Evolutionary conservation across 2,329 filamentous ascomycete genomes (phyloP).

Genomic region (Stachybotrys echinatus): DNA sequence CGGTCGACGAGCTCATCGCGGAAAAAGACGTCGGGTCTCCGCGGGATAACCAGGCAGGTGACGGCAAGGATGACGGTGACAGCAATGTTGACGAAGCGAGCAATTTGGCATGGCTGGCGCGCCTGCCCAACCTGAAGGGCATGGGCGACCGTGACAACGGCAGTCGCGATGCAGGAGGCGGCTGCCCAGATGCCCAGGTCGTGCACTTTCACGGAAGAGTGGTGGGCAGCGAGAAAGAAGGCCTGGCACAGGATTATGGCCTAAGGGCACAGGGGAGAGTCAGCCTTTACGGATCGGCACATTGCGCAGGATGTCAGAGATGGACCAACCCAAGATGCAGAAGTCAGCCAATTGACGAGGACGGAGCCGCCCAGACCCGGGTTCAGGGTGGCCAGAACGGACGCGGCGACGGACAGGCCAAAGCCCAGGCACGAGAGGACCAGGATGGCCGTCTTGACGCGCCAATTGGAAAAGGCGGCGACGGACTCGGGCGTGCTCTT

Average conservation of each 20-base stretch:
- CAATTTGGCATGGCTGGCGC: conserved; percentile 35
- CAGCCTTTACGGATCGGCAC: not conserved
- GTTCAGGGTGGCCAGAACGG: conserved; percentile 40
- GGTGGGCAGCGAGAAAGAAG: conserved; percentile 40
- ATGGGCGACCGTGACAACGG: conserved; percentile 38
- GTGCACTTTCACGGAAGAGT: conserved; percentile 47
- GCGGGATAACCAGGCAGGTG: conserved; percentile 52
- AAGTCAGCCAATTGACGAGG: conserved; percentile 54
- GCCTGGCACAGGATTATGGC: conserved; percentile 47
- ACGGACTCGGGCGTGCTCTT: conserved; percentile 59
- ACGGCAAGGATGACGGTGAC: conserved; percentile 39
- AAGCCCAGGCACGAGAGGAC: conserved; percentile 50
- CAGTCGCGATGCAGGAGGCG: conserved; percentile 39
- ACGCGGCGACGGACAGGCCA: conserved; percentile 49
- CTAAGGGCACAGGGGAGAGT: conserved; percentile 25
- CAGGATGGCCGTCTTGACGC: conserved; percentile 50
- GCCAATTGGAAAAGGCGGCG: conserved; percentile 54
- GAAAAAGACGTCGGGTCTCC: conserved; percentile 62
- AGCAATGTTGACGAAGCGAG: conserved; percentile 40
- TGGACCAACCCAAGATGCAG: conserved; percentile 58
- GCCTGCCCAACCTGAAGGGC: conserved; percentile 22
- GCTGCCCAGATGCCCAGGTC: conserved; percentile 47
- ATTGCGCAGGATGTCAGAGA: not conserved
- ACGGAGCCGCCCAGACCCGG: conserved; percentile 30
- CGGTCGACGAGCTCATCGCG: conserved; percentile 56